These are phyloP conservation scores for Polygonum maritimum DNA, from an alignment of 148 eudicot species.

Conservation along the genomic window DNA sequence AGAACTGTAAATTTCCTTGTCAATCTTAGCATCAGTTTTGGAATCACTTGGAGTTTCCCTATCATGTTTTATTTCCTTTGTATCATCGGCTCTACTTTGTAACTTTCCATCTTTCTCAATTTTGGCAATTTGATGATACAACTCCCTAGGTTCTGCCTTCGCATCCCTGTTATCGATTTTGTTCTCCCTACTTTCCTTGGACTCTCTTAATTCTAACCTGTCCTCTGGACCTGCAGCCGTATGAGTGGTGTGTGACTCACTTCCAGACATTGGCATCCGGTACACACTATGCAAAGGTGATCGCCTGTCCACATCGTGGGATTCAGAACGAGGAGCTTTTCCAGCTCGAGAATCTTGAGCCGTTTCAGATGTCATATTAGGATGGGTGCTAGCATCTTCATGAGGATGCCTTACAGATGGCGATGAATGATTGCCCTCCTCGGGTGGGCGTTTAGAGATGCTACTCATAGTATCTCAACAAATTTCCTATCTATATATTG, in stretches of 20 bases:
- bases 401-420: conserved; percentile 12
- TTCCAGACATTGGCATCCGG: conserved; percentile 34
- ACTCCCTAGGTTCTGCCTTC: conserved; percentile 44
- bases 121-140: conserved; percentile 41
- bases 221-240: conserved; percentile 31
- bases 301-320: conserved; percentile 47
- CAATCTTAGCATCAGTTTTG: conserved; percentile 45
- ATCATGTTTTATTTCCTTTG: conserved; percentile 50
- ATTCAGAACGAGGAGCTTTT: conserved; percentile 46
- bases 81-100: conserved; percentile 50
- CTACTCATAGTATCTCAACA: conserved; percentile 13
- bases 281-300: conserved; percentile 57
- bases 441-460: conserved; percentile 13
- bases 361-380: conserved; percentile 20
- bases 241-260: conserved; percentile 43
- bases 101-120: conserved; percentile 40
- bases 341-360: conserved; percentile 49
- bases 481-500: neutral
- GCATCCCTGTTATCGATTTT: conserved; percentile 41
- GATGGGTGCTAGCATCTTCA: conserved; percentile 12
- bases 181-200: conserved; percentile 40
- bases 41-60: conserved; percentile 37
- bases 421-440: conserved; percentile 16
- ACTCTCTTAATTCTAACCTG: conserved; percentile 48
- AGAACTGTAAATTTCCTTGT: conserved; percentile 43